Conservation (phyloP, 352 stramenopile species). For the Globisporangium yorkense region DNA sequence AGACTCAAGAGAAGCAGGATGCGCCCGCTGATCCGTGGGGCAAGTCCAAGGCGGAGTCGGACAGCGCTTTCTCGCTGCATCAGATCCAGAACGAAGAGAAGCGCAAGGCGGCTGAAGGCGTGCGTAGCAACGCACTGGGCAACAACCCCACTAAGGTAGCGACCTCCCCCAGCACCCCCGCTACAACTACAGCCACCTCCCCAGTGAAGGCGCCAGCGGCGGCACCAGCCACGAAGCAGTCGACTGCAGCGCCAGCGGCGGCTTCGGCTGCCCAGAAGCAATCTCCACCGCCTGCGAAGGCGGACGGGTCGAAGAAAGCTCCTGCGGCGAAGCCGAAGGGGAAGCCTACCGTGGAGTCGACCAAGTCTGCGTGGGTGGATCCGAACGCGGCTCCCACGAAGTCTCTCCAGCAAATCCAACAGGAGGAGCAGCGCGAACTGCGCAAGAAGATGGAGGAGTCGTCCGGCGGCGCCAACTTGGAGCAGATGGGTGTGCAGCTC, state of each 20-base stretch:
- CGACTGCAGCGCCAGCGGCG: slow-evolving; percentile 1
- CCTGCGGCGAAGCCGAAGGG: slow-evolving; percentile 26
- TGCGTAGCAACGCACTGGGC: slow-evolving; percentile 1
- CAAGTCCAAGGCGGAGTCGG: slow-evolving; percentile 16
- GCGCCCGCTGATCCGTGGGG: slow-evolving; percentile 27
- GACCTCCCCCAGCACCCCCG: slow-evolving; percentile 1
- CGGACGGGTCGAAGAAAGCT: slow-evolving; percentile 23
- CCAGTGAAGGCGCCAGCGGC: not conserved
- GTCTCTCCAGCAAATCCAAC: slow-evolving; percentile 80
- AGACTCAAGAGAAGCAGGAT: slow-evolving; percentile 4
- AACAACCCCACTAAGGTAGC: not conserved
- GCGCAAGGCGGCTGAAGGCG: slow-evolving; percentile 20
- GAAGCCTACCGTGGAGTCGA: slow-evolving; percentile 6
- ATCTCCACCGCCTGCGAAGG: not conserved
- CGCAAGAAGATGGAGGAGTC: slow-evolving; percentile 43
- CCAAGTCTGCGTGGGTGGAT: slow-evolving; percentile 34
- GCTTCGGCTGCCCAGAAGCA: slow-evolving; percentile 3
- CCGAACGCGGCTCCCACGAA: slow-evolving; percentile 19
- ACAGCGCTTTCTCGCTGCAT: slow-evolving; percentile 21
- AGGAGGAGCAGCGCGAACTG: slow-evolving; percentile 69
- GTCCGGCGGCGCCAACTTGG: slow-evolving; percentile 36
- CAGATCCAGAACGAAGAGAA: slow-evolving; percentile 47
- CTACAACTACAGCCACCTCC: slow-evolving; percentile 4
- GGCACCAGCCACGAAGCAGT: slow-evolving; percentile 6
- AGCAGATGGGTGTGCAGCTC: slow-evolving; percentile 78